Evolutionary conservation across 2,329 filamentous ascomycete genomes (phyloP).

Genomic region (Fusarium sublunatum): DNA sequence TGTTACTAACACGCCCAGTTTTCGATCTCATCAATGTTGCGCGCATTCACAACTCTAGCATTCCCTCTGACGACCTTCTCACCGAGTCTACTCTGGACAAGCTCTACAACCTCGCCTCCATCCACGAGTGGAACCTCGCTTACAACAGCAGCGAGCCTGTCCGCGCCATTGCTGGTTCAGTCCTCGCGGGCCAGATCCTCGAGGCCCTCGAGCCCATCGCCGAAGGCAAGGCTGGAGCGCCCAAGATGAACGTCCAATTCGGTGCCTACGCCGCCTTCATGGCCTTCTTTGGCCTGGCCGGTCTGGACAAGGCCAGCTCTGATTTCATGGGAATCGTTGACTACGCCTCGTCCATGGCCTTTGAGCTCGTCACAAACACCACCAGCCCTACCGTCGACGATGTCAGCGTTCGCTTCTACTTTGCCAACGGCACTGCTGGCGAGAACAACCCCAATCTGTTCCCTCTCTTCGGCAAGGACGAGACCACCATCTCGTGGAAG

Average conservation of each 20-base stretch:
- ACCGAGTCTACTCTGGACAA: constrained; percentile 68
- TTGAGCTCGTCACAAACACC: constrained; percentile 75
- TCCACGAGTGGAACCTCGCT: constrained; percentile 84
- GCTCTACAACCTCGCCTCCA: constrained; percentile 78
- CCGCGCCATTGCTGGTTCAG: constrained; percentile 67
- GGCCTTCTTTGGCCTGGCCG: constrained; percentile 70
- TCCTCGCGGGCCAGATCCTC: constrained; percentile 67
- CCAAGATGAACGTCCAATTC: constrained; percentile 65
- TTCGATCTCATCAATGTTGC: constrained; percentile 71
- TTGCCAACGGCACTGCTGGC: constrained; percentile 68
- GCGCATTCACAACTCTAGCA: constrained; percentile 69
- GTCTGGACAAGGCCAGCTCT: constrained; percentile 61
- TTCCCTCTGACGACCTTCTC: constrained; percentile 69
- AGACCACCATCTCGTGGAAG: constrained; percentile 71
- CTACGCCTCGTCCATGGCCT: constrained; percentile 84
- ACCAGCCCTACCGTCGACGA: constrained; percentile 59
- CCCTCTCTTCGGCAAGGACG: constrained; percentile 69
- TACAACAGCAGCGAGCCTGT: constrained; percentile 80
- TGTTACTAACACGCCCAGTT: constrained; percentile 53
- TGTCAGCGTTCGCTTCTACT: constrained; percentile 70
- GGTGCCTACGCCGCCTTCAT: constrained; percentile 72
- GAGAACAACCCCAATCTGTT: constrained; percentile 63
- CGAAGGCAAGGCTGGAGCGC: constrained; percentile 50
- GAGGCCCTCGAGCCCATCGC: constrained; percentile 65
- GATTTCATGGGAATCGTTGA: constrained; percentile 83